Base-by-base conservation (phyloP, 2,329 filamentous ascomycete species). In the Pseudogymnoascus sp. region DNA sequence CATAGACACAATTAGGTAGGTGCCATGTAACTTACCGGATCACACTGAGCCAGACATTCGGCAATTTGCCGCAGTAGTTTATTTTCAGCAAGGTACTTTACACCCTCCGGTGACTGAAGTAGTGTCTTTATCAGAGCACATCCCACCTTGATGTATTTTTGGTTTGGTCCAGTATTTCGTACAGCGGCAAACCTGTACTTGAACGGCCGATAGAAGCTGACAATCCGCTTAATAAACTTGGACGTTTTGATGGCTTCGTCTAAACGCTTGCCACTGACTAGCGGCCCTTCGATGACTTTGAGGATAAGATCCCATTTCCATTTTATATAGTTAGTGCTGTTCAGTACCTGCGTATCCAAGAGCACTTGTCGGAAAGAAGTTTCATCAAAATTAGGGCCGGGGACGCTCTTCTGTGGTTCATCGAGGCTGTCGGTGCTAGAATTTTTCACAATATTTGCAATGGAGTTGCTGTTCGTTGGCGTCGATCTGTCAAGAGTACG, bases 301-400 rank as follows among this genome's bases (percentile, higher is more conserved):
- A 93, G 83, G 45, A 99, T 92, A 39, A 96, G 80, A 67, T 96
- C 92, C 95, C 96, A 99, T 73, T 96, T 93, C 95, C 95, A 99
- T 75, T 99, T 99, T 41, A 86, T 81, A 72, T 90, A 96, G 70
- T 96, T 97, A 67, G 92, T 92, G 66, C 90, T 95, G 67, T 89
- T 90, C 54, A 98, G 79, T 1, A 99, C 92, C 63, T 92, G 87
- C 3, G 91, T 95, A 66, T 98, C 90, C 16, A 92, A 79, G 28
- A 88, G 72, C 2, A 88, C 76, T 71, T 88, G 85, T 19, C 86
- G 81, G 69, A 88, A 88, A 0, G 84, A 84, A 8, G 83, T 81
- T 69, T 88, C 86, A 67, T 88, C 81, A 43, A 81, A 81, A 54
- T 82, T 82, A 2, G 81, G 69, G 4, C 79, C 76, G 23, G 78